Base-by-base conservation (phyloP, 805 yeast genomes). In the Zygoascus tannicola region DNA sequence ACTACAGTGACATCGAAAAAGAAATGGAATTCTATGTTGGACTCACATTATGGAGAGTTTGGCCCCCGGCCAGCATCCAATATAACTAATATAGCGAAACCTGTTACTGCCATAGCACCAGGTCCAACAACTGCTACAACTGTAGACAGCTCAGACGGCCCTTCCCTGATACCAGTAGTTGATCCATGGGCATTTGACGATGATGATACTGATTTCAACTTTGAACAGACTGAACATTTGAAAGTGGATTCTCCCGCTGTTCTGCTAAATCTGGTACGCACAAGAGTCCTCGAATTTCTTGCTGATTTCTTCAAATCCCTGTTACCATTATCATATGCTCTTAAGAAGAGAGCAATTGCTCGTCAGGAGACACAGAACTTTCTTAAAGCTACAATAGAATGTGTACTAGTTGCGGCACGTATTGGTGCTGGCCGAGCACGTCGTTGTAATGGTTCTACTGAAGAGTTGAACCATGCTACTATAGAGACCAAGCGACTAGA, bases 241-340 rank as follows among this genome's bases (percentile, higher is more conserved):
- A 43, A 46, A n/a, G 40, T 45, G 22, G 63, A 64, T 4, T 56
- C 59, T 14, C 62, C 68, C 8, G 62, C 50, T 34, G 56, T 51
- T 2, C 41, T 47, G 3, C 45, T 48, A 4, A 16, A 20, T 1
- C 50, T 14, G 1, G 55, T 48, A 1, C 55, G 44, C 5, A 51
- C 49, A 40, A 55, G 60, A 19, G 50, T 51, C 10, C 34, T 54
- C 12, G 49, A 49, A 4, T 16, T 42, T 1, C 36, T 50, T n/a
- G 47, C 50, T 16, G 35, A 36, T 5, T 36, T 56, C 22, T 40
- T 54, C 5, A 32, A 32, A 1, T 23, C 44, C 7, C 46, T 56
- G 21, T 44, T 47, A 5, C 52, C 56, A 1, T 48, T 56, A 18
- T 26, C 50, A 5, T 55, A 50, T 28, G 34, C 54, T 2, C 39